Conservation (phyloP, 441 rosid species). For the Eutrema salsugineum region DNA sequence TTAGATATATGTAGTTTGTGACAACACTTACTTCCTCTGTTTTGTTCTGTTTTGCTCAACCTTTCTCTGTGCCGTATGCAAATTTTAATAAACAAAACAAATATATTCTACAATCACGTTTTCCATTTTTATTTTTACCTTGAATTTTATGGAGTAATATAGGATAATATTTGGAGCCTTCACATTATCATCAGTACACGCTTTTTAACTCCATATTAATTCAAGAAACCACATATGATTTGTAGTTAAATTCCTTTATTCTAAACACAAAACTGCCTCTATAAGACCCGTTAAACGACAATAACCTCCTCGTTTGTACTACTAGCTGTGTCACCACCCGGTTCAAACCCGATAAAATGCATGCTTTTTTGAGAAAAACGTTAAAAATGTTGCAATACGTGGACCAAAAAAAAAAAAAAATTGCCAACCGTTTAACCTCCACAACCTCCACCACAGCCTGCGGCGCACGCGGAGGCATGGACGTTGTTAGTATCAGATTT, state of each 20-base stretch:
- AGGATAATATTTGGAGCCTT: not conserved
- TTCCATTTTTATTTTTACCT: not conserved
- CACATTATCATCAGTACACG: not conserved
- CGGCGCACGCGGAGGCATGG: constrained; percentile 33
- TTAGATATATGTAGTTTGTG: not conserved
- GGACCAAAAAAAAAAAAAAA: not conserved
- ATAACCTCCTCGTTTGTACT: not conserved
- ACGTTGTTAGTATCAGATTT: constrained; percentile 25
- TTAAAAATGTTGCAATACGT: no score
- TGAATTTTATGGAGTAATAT: not conserved
- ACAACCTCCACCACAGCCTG: constrained; percentile 49
- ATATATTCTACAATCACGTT: not conserved
- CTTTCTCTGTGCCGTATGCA: not conserved
- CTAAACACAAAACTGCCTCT: not conserved
- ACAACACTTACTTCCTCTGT: not conserved
- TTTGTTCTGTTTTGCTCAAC: not conserved
- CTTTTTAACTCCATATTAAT: not conserved
- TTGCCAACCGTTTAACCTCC: constrained; percentile 35
- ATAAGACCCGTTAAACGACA: not conserved
- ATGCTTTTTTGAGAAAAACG: not conserved
- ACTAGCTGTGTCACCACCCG: not conserved
- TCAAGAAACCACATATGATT: not conserved
- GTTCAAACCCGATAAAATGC: not conserved
- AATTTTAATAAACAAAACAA: not conserved
- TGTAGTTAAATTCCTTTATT: not conserved